Evolutionary conservation across 208 protist species (phyloP), one percentile per base, ranked within the genome.

Genomic region (Trypanosoma caninum): DNA sequence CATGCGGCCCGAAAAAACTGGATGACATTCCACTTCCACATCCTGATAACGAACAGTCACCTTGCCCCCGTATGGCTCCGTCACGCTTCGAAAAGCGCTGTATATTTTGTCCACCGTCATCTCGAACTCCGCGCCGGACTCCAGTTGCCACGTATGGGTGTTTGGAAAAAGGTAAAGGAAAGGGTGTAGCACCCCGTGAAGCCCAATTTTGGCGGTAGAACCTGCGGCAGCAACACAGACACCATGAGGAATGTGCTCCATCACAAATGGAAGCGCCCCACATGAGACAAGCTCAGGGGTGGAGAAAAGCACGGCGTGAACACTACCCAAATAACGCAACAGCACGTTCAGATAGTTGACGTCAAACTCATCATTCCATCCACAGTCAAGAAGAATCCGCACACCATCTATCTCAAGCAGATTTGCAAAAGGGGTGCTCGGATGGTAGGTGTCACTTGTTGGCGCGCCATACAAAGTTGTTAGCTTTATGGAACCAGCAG

Each of bases 351-450:
- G 69, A 51, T 88, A 91, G 2, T 51, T 53, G 0, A 66, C 66
- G 38, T 74, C 62, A 55, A 93, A 91, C 27, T 38, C 42, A 46
- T 89, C 82, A 58, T 85, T 78, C 84, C 86, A 95, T 6, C 89
- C 89, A 63, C 89, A 95, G 61, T 95, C 89, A 14, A 95, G 73
- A 35, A 95, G 71, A 56, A 95, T 82, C 9, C 76, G 57, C 3
- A 92, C 75, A 37, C 84, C 84, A 70, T 95, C 89, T 38, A 95
- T 85, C 57, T 93, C 84, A 10, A 93, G 51, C 27, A 95, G 60
- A 48, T 82, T 87, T 4, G 86, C 72, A 44, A 85, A 86, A 14
- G 88, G 82, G 14, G 47, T 54, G 35, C 48, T 52, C 27, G 76
- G 45, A 6, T 72, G 64, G 18, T 72, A 72, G 6, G 67, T 72